Evolutionary conservation across 164 flowering plant species (phyloP).

Genomic region (Paratinospora sagittata): DNA sequence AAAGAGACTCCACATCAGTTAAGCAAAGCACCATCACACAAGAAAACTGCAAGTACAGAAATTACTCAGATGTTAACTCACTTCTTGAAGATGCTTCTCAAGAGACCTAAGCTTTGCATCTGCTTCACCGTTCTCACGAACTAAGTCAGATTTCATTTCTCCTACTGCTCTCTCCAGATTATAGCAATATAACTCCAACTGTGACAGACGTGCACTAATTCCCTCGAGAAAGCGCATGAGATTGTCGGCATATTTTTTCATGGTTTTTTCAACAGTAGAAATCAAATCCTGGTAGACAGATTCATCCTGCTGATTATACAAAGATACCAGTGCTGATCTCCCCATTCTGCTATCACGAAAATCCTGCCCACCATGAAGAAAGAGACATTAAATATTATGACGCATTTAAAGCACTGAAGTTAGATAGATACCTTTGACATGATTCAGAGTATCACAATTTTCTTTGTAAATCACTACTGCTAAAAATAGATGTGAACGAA

Average conservation of each 20-base stretch:
- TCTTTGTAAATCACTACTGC: too few relatives aligned
- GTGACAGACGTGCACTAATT: slow-evolving; percentile 81
- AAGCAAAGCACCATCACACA: too few relatives aligned
- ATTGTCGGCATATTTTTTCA: slow-evolving; percentile 82
- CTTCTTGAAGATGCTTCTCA: slow-evolving; percentile 94
- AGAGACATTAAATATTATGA: too few relatives aligned
- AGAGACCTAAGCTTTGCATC: slow-evolving; percentile 74
- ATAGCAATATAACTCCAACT: slow-evolving; percentile 83
- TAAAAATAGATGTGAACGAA: too few relatives aligned
- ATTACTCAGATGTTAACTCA: slow-evolving; percentile 23
- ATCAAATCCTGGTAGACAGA: slow-evolving; percentile 50
- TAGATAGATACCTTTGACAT: too few relatives aligned
- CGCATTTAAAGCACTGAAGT: too few relatives aligned
- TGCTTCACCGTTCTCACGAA: slow-evolving; percentile 66
- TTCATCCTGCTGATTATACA: too few relatives aligned
- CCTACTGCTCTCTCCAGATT: slow-evolving; percentile 85
- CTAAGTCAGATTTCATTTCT: slow-evolving; percentile 79
- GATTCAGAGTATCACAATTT: too few relatives aligned
- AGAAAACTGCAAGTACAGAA: not conserved
- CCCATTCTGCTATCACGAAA: slow-evolving; percentile 61
- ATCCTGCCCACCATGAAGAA: slow-evolving; percentile 39
- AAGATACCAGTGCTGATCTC: slow-evolving; percentile 41
- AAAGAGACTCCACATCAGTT: not conserved
- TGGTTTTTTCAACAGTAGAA: slow-evolving; percentile 60
- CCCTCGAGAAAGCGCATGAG: slow-evolving; percentile 92